Percentiles rank a stretch among this genome's conserved stretches.
Conservation (phyloP, 495 filamentous ascomycete genomes). For the Aspergillus incahuasiensis region DNA sequence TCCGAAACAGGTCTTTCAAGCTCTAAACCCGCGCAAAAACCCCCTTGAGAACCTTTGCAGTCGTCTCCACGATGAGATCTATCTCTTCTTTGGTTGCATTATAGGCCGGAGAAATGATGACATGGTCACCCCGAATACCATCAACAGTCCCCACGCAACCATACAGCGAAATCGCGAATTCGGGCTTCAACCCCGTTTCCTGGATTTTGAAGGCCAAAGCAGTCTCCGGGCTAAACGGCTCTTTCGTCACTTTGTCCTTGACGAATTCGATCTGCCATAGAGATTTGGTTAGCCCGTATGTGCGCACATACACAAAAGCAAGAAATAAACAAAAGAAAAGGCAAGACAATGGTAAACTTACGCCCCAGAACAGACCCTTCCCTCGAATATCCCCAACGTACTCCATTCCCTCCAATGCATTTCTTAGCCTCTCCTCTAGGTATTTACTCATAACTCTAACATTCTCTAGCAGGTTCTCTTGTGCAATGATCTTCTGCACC, state of each 20-base stretch:
- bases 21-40: constrained; percentile 26
- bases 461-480: constrained; percentile 47
- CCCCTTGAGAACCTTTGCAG: constrained; percentile 30
- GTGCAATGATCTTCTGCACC: constrained; percentile 47
- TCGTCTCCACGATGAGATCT: constrained; percentile 50
- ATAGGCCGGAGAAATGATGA: constrained; percentile 72
- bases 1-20: background rate
- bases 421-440: constrained; percentile 34
- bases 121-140: constrained; percentile 66
- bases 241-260: constrained; percentile 49
- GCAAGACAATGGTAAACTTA: too few relatives aligned
- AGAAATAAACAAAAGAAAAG: background rate
- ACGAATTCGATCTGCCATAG: constrained; percentile 53
- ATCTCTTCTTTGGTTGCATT: constrained; percentile 60
- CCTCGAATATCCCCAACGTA: constrained; percentile 56
- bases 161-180: constrained; percentile 64
- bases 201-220: constrained; percentile 46
- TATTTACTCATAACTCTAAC: constrained; percentile 42
- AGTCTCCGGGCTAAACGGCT: constrained; percentile 41
- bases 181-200: constrained; percentile 43
- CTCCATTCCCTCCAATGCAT: constrained; percentile 30
- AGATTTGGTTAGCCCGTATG: background rate
- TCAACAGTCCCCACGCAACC: constrained; percentile 64
- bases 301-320: background rate
- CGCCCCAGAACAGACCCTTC: constrained; percentile 53